Base-by-base conservation (phyloP, 2,329 filamentous ascomycete species). In the Penicillium sp. region DNA sequence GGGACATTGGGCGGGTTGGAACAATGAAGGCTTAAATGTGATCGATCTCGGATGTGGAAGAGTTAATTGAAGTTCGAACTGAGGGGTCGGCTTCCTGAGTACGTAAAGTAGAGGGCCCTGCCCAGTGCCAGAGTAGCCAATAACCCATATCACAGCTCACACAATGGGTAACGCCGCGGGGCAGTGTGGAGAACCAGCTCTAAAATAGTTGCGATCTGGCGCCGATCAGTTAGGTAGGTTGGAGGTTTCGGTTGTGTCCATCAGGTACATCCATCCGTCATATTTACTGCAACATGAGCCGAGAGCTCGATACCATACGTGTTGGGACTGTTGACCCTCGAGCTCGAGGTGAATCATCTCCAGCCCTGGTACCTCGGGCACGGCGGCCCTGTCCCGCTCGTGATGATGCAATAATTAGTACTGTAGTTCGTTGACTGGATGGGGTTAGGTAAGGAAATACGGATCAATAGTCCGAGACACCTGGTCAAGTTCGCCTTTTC, bases 321-420 rank as follows among this genome's bases (percentile, higher is more conserved):
- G 15, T 37, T 22, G 22, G 22, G 22, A 22, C 22, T 22, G 22
- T 22, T n/a, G 31, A 20, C 17, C 17, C 28, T 22, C 43, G 25
- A 45, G 37, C 37, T 42, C 7, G 41, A 59, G 57, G 64, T 66
- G 65, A 67, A 61, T 62, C 58, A 55, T 67, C 69, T 64, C 71
- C 70, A 69, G 69, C 61, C 62, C 63, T 65, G 35, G 52, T 61
- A 56, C 31, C 7, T 31, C 31, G 28, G 28, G 28, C 3, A 47
- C 20, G 20, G 17, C 5, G 48, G 38, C 39, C 39, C 20, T 28
- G 25, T 58, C 43, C 43, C 17, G 14, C 42, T 28, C 49, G 42
- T 3, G 31, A 58, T 52, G 54, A 57, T 63, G 59, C 41, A 62
- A 35, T 48, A 35, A 20, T 11, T 12, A 22, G 22, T n/a, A n/a